Base-by-base conservation (phyloP, 148 eudicot genomes). In the Chenopodium formosanum region DNA sequence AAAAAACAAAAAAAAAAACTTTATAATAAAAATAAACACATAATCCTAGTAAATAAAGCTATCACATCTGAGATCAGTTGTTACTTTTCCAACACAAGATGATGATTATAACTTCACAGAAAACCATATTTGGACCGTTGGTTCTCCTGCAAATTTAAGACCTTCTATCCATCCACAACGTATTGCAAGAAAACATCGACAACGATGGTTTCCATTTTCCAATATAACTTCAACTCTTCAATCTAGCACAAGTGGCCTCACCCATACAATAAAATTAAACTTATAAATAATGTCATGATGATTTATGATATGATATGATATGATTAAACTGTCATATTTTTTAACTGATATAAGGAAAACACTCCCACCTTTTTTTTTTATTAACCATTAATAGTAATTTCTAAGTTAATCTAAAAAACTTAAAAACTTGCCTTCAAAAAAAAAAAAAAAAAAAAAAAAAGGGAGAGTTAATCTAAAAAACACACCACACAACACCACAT, bases 101-200 rank as follows among this genome's bases (percentile, higher is more conserved):
- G 62, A 76, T 76, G 69, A 77, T 72, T 71, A 77, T 48, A 72
- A 70, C 56, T 77, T 66, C 81, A 77, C 78, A 71, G 81, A 81
- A 78, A 80, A 77, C 84, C 74, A 70, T 58, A 70, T 76, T 80
- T 81, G 86, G 81, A 81, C 84, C 86, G 78, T 62, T 72, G 80
- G 86, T 84, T 73, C 70, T 72, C 77, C 17, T 67, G 20, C 16
- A 65, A 77, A 6, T 40, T 40, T 40, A 40, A 23, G 23, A 79
- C 13, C 62, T 65, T 65, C 69, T 48, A 64, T 44, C 53, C 53
- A 50, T 50, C 83, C 71, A 53, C 27, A 13, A 34, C 74, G 52
- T 50, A 31, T 32, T 44, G 74, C 76, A 73, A 78, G n/a, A 78
- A 56, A 81, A 74, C 78, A 73, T 74, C 32, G 82, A 83, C 73